These are phyloP conservation scores for Warburgia ugandensis DNA, from an alignment of 164 flowering plant species.

Conservation along the genomic window DNA sequence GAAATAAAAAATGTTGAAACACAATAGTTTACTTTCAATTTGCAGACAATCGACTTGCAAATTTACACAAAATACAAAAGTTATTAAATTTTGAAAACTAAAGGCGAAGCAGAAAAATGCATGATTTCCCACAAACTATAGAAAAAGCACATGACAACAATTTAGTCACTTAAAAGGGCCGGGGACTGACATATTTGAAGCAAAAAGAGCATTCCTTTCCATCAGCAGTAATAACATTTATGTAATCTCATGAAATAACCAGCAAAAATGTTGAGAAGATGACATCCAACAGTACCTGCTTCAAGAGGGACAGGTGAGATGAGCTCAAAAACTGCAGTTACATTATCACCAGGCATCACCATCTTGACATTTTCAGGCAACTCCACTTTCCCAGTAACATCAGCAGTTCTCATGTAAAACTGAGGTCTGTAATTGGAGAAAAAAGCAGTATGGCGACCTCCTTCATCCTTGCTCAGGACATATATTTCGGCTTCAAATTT, in stretches of 20 bases:
- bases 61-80: no score
- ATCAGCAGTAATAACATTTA: neutral
- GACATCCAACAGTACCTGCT: constrained; percentile 42
- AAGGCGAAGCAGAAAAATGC: neutral
- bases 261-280: neutral
- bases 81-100: neutral
- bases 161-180: no score
- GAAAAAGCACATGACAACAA: no score
- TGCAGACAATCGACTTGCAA: no score
- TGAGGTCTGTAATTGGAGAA: constrained; percentile 94
- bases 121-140: no score
- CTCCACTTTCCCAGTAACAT: constrained; percentile 88
- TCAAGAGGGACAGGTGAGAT: constrained; percentile 81
- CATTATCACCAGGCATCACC: constrained; percentile 99
- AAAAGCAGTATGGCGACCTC: constrained; percentile 96
- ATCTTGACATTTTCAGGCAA: constrained; percentile 94
- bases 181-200: no score
- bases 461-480: constrained; percentile 96
- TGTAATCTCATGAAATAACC: neutral
- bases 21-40: no score
- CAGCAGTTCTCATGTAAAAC: constrained; percentile 94
- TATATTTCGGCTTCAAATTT: constrained; percentile 93
- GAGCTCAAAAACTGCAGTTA: constrained; percentile 85
- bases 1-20: no score
- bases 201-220: no score